Base-by-base conservation (phyloP, 2,329 filamentous ascomycete genomes). In the Colletotrichum sojae region DNA sequence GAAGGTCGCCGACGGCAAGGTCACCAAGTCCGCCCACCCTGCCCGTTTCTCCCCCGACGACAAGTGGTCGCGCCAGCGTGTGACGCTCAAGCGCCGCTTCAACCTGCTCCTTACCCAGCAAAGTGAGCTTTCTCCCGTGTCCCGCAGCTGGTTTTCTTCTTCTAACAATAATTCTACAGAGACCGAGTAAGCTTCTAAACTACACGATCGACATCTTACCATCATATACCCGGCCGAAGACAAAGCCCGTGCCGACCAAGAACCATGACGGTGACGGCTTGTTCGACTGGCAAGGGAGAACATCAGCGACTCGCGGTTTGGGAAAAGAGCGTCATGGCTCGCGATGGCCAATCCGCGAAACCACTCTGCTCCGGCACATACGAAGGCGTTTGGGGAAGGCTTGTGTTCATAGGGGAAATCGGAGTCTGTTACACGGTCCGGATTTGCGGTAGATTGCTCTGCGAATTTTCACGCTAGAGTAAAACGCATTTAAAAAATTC, bases 31-130 rank as follows among this genome's bases (percentile, higher is more conserved):
- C 62, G 96, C 96, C 65, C 95, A 98, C 85, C 95, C 96, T 54
- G 96, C 96, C 51, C 89, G 96, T 75, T 99, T 98, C 87, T 97
- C 94, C 54, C 96, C 96, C 72, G 96, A 99, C 84, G 96, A 99
- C 88, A 97, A 98, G 88, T 98, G 97, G 89, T 97, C 94, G 78
- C 93, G 94, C 79, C 95, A 98, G 85, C 91, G 96, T 75, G 94
- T 98, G 57, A 97, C 94, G 20, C 88, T 98, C 77, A 97, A 98
- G 91, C 94, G 93, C 86, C 89, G 96, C 78, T 98, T 97, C 79
- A 92, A 92, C 56, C 87, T 98, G 72, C 89, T 98, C 71, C 84
- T 97, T 80, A 96, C 93, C 62, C 94, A 97, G 87, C 92, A 85
- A 80, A 85, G 86, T 88, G 73, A 72, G 84, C 59, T 73, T 48